Percentiles rank a stretch among this genome's conserved stretches.
These are phyloP conservation scores for Tuber indicum DNA, from an alignment of 495 filamentous ascomycete species.

Conservation along the genomic window DNA sequence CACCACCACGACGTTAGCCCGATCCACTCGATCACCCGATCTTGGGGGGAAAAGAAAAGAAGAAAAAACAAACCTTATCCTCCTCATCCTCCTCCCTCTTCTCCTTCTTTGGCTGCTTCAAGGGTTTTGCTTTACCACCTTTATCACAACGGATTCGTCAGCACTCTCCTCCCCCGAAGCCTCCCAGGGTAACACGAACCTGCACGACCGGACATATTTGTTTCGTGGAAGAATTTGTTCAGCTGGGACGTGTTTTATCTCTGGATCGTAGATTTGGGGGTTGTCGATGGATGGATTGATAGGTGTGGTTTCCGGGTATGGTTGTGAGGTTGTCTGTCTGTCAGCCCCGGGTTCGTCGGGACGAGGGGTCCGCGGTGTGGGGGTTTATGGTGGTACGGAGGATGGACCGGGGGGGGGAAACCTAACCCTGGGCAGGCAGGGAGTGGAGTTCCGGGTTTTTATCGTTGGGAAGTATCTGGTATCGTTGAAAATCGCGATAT, in stretches of 20 bases:
- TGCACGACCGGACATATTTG: constrained; percentile 40
- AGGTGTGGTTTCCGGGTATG: background rate
- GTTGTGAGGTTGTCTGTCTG: background rate
- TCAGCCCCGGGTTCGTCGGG: background rate
- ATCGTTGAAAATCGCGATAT: background rate
- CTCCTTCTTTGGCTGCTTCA: constrained; percentile 42
- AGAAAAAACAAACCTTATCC: constrained; percentile 15
- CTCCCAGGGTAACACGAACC: constrained; percentile 13
- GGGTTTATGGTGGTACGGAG: background rate
- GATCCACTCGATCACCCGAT: too few relatives aligned
- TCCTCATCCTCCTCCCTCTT: constrained; percentile 40
- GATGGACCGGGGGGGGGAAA: background rate
- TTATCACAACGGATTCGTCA: constrained; percentile 11
- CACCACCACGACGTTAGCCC: constrained; percentile 12
- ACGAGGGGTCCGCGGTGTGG: background rate
- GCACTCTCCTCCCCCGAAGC: background rate
- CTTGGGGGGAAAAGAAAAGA: background rate
- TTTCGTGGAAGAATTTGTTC: constrained; percentile 3
- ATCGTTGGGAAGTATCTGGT: background rate
- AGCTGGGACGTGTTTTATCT: constrained; percentile 4
- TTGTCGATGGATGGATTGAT: background rate
- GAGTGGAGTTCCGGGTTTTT: background rate
- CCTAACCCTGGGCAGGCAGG: background rate
- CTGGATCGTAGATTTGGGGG: constrained; percentile 8
- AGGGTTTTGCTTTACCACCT: constrained; percentile 42